Conservation (phyloP, 73 alveolate genomes). For the Breviolum minutum region DNA sequence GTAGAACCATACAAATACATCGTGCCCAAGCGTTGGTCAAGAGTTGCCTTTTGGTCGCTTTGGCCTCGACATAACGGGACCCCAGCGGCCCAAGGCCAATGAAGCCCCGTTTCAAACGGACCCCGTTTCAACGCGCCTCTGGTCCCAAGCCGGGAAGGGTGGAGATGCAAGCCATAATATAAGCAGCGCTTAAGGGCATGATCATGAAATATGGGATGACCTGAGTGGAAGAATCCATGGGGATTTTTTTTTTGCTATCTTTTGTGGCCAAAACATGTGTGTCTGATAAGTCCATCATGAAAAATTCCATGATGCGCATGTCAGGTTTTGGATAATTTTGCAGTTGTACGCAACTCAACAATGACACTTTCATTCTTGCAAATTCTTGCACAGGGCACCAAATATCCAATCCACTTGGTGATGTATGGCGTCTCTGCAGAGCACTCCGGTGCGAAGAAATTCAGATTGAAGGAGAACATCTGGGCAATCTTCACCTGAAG, state of each 20-base stretch:
- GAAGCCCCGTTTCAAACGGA: too few species aligned
- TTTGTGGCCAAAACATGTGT: neutral
- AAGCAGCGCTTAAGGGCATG: constrained; percentile 85
- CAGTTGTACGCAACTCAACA: neutral
- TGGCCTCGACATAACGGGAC: constrained; percentile 8
- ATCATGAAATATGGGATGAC: constrained; percentile 90
- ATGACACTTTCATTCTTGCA: neutral
- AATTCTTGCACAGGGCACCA: neutral
- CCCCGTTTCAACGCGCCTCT: neutral
- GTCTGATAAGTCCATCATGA: neutral
- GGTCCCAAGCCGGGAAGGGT: constrained; percentile 83
- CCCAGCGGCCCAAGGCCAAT: neutral
- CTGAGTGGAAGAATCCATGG: neutral
- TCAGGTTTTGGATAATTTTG: neutral
- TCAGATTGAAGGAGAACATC: constrained; percentile 89
- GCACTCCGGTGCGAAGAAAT: constrained; percentile 91
- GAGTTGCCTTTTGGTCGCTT: constrained; percentile 45
- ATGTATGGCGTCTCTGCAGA: constrained; percentile 94
- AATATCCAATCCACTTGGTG: constrained; percentile 88
- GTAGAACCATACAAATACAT: constrained; percentile 70
- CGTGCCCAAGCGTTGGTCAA: constrained; percentile 92
- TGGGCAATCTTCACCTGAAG: constrained; percentile 81
- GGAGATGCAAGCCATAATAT: constrained; percentile 68
- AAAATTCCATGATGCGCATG: neutral
- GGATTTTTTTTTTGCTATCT: neutral